Conservation (phyloP, 1,139 yeast species). For the Nakaseomyces bracarensis region DNA sequence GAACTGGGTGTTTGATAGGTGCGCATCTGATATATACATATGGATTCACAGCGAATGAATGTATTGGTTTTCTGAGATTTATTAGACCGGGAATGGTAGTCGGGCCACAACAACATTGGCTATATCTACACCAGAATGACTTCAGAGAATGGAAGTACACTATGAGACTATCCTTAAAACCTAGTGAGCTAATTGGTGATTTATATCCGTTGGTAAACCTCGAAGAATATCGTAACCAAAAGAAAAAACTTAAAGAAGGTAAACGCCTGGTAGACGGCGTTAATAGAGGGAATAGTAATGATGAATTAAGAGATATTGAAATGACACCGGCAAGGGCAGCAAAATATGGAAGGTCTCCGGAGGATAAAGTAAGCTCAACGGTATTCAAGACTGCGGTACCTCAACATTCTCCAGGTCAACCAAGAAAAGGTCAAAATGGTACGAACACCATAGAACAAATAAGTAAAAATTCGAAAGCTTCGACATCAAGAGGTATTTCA, state of each 20-base stretch:
- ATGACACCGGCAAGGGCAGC: conserved; percentile 27
- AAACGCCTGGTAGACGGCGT: conserved; percentile 9
- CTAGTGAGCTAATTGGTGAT: conserved; percentile 72
- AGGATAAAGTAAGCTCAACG: conserved; percentile 30
- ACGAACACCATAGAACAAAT: conserved; percentile 30
- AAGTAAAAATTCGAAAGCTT: conserved; percentile 12
- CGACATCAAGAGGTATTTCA: conserved; percentile 7
- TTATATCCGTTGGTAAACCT: conserved; percentile 58
- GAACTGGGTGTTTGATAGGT: conserved; percentile 96
- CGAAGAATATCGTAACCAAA: conserved; percentile 42
- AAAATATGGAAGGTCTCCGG: conserved; percentile 12
- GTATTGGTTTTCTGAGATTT: conserved; percentile 93
- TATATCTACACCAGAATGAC: conserved; percentile 89
- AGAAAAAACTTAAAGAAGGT: conserved; percentile 29
- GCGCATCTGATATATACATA: conserved; percentile 93
- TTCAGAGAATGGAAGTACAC: conserved; percentile 95
- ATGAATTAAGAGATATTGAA: conserved; percentile 20
- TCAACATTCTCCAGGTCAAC: conserved; percentile 64
- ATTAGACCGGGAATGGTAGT: conserved; percentile 98
- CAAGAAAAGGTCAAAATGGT: conserved; percentile 57
- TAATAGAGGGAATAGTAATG: conserved; percentile 14
- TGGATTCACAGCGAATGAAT: conserved; percentile 94
- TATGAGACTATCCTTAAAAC: conserved; percentile 54
- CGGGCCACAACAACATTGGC: conserved; percentile 99
- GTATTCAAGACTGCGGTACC: conserved; percentile 52